Conservation (phyloP, 2,329 filamentous ascomycete species). For the Epichloe glyceriae region DNA sequence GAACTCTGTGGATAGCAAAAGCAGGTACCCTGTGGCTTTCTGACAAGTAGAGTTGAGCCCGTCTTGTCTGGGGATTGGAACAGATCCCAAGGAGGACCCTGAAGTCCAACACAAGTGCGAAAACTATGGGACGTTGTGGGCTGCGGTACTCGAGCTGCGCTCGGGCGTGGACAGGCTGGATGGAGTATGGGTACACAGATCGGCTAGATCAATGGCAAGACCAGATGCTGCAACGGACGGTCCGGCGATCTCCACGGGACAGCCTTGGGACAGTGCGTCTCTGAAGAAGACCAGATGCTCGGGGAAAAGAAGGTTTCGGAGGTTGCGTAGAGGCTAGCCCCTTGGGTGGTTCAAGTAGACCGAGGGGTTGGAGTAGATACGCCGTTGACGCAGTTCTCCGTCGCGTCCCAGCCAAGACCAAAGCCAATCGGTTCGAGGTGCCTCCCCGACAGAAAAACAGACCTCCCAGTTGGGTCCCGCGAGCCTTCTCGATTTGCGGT, state of each 20-base stretch:
- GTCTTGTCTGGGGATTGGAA: slow-evolving; percentile 1
- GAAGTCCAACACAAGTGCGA: slow-evolving; percentile 5
- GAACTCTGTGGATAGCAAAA: neutral
- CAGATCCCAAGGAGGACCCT: slow-evolving; percentile 7
- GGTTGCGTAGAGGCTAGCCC: slow-evolving; percentile 3
- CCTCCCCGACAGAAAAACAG: neutral
- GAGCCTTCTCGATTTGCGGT: neutral
- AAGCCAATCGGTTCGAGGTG: neutral
- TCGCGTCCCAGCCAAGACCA: neutral
- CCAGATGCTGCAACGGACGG: slow-evolving; percentile 7
- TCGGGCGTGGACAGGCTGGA: slow-evolving; percentile 9
- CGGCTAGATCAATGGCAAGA: slow-evolving; percentile 9
- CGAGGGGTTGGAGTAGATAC: neutral
- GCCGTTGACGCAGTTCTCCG: neutral
- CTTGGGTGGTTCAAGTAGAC: neutral
- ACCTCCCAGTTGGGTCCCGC: neutral
- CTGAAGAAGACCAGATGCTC: neutral
- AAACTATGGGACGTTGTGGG: neutral
- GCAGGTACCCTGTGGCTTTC: neutral
- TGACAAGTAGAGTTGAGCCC: neutral
- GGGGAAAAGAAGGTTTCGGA: slow-evolving; percentile 2
- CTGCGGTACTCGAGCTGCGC: slow-evolving; percentile 7
- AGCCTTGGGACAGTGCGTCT: slow-evolving; percentile 2
- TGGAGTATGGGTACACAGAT: slow-evolving; percentile 10
- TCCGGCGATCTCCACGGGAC: slow-evolving; percentile 8